These are phyloP conservation scores for Ophiostoma piceae DNA, from an alignment of 2,329 filamentous ascomycete species.

Conservation along the genomic window DNA sequence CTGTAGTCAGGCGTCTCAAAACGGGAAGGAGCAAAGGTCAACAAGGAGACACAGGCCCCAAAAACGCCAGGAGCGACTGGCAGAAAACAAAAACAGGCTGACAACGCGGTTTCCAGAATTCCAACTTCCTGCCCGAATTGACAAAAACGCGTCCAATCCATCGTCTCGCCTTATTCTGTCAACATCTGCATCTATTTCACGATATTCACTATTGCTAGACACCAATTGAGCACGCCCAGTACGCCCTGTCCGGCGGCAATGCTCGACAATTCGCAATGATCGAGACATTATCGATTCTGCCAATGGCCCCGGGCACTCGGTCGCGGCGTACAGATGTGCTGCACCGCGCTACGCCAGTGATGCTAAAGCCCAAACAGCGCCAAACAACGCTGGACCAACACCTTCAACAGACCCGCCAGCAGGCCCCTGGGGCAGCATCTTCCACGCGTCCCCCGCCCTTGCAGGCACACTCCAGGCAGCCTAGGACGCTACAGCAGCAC, in stretches of 20 bases:
- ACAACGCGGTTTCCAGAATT: not conserved
- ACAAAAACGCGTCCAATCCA: not conserved
- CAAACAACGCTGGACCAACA: constrained; percentile 25
- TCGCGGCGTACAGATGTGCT: constrained; percentile 28
- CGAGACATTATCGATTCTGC: constrained; percentile 26
- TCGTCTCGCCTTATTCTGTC: not conserved
- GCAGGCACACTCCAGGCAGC: constrained; percentile 12
- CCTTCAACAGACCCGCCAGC: constrained; percentile 13
- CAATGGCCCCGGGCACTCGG: constrained; percentile 29
- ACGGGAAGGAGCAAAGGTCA: not conserved
- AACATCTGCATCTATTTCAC: not conserved
- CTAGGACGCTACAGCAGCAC: constrained; percentile 4
- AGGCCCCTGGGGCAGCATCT: not conserved
- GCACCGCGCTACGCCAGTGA: constrained; percentile 23
- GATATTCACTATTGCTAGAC: not conserved
- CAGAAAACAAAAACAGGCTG: constrained; percentile 17
- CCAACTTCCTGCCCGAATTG: not conserved
- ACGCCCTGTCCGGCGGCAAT: constrained; percentile 8
- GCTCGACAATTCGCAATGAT: constrained; percentile 25
- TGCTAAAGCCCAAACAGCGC: constrained; percentile 26
- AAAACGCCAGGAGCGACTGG: constrained; percentile 5
- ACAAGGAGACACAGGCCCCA: not conserved
- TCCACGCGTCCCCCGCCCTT: constrained; percentile 20
- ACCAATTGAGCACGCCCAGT: not conserved
- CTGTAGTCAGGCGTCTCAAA: not conserved